Evolutionary conservation across 2,329 filamentous ascomycete genomes (phyloP).

Genomic region (Talaromyces sp.): DNA sequence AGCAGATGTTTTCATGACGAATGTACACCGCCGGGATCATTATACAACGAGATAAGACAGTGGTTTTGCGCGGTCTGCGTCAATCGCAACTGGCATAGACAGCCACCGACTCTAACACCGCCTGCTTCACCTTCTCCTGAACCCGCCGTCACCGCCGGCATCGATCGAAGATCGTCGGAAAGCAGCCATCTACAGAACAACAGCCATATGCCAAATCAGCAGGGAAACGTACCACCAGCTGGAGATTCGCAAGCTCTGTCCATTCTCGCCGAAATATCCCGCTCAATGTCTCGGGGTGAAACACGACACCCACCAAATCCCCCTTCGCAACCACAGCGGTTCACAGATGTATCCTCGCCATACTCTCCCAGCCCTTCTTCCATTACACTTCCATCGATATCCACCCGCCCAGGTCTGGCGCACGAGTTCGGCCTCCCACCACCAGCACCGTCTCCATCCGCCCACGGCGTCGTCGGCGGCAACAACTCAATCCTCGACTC

Average conservation of each 20-base stretch:
- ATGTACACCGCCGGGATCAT: constrained; percentile 11
- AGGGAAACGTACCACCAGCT: neutral
- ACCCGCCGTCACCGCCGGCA: neutral
- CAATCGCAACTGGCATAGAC: constrained; percentile 16
- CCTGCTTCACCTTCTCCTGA: constrained; percentile 16
- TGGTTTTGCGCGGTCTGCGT: constrained; percentile 19
- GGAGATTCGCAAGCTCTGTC: constrained; percentile 14
- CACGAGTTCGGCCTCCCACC: constrained; percentile 1
- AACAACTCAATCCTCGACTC: constrained; percentile 14
- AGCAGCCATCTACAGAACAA: neutral
- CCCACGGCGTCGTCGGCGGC: neutral
- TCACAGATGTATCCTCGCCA: neutral
- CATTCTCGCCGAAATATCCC: constrained; percentile 17
- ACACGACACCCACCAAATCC: neutral
- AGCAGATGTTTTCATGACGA: constrained; percentile 16
- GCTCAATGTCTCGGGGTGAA: constrained; percentile 14
- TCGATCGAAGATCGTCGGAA: neutral
- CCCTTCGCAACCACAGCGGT: neutral
- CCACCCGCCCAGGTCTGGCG: neutral
- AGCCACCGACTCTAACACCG: constrained; percentile 18
- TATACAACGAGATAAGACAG: constrained; percentile 7
- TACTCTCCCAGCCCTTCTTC: constrained; percentile 1
- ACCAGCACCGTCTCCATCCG: neutral
- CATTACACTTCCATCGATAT: neutral
- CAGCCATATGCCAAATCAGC: neutral